Percentiles rank a stretch among this genome's conserved stretches.
phyloP scores from a whole-genome alignment of 2,329 filamentous ascomycete genomes.

The Monosporascus ibericus region DNA sequence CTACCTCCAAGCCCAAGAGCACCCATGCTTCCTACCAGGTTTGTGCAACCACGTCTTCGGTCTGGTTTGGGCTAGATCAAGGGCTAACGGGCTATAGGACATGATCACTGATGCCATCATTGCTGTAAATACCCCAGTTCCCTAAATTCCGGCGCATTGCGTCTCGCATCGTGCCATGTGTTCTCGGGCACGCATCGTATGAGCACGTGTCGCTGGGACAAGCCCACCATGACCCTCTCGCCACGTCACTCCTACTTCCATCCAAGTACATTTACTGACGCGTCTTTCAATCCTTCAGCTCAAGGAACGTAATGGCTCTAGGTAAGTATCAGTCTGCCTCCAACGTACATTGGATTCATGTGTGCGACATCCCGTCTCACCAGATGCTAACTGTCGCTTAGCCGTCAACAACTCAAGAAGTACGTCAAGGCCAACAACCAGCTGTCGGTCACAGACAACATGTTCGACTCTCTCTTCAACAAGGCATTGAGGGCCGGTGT shows the following conservation, averaged over 20 bases:
- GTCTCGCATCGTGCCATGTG: constrained; percentile 7
- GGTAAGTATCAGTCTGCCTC: constrained; percentile 23
- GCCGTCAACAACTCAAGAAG: constrained; percentile 57
- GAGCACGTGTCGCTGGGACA: constrained; percentile 3
- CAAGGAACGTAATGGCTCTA: constrained; percentile 57
- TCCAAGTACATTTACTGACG: constrained; percentile 31
- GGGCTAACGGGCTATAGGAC: constrained; percentile 41
- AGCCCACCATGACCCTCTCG: constrained; percentile 1
- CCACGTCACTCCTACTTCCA: neutral
- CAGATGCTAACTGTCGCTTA: constrained; percentile 26
- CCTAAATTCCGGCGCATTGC: constrained; percentile 32
- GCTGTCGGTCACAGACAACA: constrained; percentile 36
- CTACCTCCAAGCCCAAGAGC: constrained; percentile 44
- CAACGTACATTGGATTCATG: constrained; percentile 7
- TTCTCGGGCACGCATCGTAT: constrained; percentile 16
- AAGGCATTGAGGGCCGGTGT: constrained; percentile 67
- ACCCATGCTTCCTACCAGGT: constrained; percentile 56
- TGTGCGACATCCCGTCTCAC: constrained; percentile 2
- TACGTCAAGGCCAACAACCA: constrained; percentile 36
- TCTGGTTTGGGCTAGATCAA: constrained; percentile 10
- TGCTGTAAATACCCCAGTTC: constrained; percentile 42
- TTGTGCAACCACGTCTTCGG: constrained; percentile 23
- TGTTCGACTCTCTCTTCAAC: constrained; percentile 63
- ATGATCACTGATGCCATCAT: constrained; percentile 60
- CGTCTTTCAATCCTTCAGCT: constrained; percentile 37